These are phyloP conservation scores for Cucurbita pepo DNA, from an alignment of 306 rosid species.

Conservation along the genomic window DNA sequence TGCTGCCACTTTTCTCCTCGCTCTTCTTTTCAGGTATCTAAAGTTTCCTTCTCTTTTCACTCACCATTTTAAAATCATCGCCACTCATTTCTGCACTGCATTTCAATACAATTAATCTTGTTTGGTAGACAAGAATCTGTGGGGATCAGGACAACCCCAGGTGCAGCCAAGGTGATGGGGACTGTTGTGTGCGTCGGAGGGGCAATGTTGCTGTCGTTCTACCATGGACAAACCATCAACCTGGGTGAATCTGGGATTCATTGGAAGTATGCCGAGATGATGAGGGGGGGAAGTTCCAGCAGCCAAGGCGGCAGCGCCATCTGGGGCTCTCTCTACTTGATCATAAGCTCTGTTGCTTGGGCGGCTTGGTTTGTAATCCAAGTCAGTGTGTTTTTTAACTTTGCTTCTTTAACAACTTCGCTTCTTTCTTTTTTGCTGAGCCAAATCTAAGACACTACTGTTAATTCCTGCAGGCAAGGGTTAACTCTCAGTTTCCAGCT, in stretches of 20 bases:
- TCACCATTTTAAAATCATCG: background rate
- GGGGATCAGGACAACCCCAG: conserved; percentile 25
- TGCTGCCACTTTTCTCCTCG: conserved; percentile 65
- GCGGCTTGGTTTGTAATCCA: conserved; percentile 11
- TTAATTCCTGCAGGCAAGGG: conserved; percentile 31
- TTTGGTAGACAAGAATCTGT: conserved; percentile 53
- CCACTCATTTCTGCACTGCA: background rate
- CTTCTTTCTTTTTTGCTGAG: background rate
- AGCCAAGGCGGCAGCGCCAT: background rate
- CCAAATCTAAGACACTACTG: background rate
- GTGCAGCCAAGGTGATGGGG: conserved; percentile 44
- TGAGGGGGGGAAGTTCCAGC: conserved; percentile 2
- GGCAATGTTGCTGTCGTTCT: conserved; percentile 59
- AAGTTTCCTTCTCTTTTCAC: background rate
- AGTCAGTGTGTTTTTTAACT: background rate
- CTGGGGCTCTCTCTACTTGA: background rate
- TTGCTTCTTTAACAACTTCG: background rate
- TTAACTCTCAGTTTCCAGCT: conserved; percentile 55
- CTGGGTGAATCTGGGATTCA: conserved; percentile 45
- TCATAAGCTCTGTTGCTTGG: conserved; percentile 4
- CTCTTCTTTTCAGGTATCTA: conserved; percentile 43
- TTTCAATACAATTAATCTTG: background rate
- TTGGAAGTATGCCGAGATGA: conserved; percentile 42
- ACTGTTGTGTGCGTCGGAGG: conserved; percentile 63
- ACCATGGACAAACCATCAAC: conserved; percentile 45